Base-by-base conservation (phyloP, 805 yeast genomes). In the Torulaspora gathmanii region DNA sequence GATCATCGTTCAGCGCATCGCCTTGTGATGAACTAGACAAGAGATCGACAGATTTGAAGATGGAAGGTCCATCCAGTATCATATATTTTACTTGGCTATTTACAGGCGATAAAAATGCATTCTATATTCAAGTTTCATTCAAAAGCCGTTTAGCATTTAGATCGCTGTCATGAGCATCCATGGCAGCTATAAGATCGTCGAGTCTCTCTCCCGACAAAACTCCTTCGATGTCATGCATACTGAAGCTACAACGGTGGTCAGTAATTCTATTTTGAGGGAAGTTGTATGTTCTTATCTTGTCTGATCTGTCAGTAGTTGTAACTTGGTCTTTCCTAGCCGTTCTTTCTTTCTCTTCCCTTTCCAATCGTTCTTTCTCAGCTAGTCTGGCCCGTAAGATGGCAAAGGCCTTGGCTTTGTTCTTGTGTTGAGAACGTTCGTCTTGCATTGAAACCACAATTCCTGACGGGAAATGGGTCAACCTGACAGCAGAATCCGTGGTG, bases 401-500 rank as follows among this genome's bases (percentile, higher is more conserved):
- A 61, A 86, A 82, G 1, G 99, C 99, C 60, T 86, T 87, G 12
- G 95, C 97, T 62, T 87, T 90, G 65, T 93, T 93, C 58, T 81
- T 79, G 49, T 91, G 96, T 67, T 93, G 99, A 0, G 97, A 90
- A 51, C 99, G 70, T 60, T 88, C 96, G 61, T 93, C 97, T 63
- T 93, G 98, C 71, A 90, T 95, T 39, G 81, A 75, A 2, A 93
- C 96, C 4, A 80, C 81, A 31, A 87, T 80, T 2, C 97, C 97
- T 0, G 96, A 81, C 4, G 98, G 97, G 12, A 85, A 71, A 68
- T 93, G 99, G 1, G 91, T 88, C 22, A 93, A 69, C 56, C 99
- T 74, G 11, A 93, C 98, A 0, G 99, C 99, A 1, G 96, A 88
- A 61, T 91, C 98, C 0, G 98, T 93, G 11, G 96, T 91, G 61